Evolutionary conservation across 352 stramenopile genomes (phyloP).

Genomic region (Achlya hypogyna): DNA sequence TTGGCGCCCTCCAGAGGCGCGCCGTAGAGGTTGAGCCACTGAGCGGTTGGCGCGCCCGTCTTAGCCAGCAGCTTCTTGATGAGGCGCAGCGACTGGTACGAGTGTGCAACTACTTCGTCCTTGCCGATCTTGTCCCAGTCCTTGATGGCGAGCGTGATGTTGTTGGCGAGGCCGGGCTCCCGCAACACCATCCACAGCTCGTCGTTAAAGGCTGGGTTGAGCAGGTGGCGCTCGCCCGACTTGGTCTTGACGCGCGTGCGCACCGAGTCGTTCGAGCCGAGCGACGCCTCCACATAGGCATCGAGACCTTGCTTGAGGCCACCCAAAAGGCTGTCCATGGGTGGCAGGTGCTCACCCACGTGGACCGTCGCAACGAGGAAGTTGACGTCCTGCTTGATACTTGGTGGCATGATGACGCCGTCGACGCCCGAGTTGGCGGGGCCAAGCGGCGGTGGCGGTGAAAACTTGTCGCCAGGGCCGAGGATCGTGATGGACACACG

Average conservation of each 20-base stretch:
- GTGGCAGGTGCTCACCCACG: slow-evolving; percentile 55
- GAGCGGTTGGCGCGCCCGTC: slow-evolving; percentile 27
- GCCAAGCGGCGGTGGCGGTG: slow-evolving; percentile 54
- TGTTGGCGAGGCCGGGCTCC: slow-evolving; percentile 70
- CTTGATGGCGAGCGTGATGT: slow-evolving; percentile 54
- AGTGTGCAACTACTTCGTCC: slow-evolving; percentile 62
- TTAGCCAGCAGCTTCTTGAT: slow-evolving; percentile 52
- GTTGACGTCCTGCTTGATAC: slow-evolving; percentile 59
- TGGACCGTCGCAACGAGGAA: slow-evolving; percentile 63
- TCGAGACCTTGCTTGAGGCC: slow-evolving; percentile 55
- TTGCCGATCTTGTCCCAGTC: slow-evolving; percentile 73
- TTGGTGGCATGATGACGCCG: slow-evolving; percentile 70
- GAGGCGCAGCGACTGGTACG: slow-evolving; percentile 63
- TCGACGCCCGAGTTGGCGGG: slow-evolving; percentile 34
- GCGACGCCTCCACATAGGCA: slow-evolving; percentile 53
- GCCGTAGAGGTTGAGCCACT: slow-evolving; percentile 78
- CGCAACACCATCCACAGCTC: slow-evolving; percentile 69
- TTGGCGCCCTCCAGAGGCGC: slow-evolving; percentile 47
- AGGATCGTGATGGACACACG: slow-evolving; percentile 82
- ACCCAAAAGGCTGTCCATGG: slow-evolving; percentile 56
- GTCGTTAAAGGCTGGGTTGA: slow-evolving; percentile 69
- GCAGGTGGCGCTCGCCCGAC: slow-evolving; percentile 55
- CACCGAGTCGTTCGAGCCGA: slow-evolving; percentile 49
- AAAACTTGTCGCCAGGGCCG: slow-evolving; percentile 76
- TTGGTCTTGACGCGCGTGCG: slow-evolving; percentile 68